phyloP scores from a whole-genome alignment of 192 early-diverging fungal species.

The Dissophora ornata region DNA sequence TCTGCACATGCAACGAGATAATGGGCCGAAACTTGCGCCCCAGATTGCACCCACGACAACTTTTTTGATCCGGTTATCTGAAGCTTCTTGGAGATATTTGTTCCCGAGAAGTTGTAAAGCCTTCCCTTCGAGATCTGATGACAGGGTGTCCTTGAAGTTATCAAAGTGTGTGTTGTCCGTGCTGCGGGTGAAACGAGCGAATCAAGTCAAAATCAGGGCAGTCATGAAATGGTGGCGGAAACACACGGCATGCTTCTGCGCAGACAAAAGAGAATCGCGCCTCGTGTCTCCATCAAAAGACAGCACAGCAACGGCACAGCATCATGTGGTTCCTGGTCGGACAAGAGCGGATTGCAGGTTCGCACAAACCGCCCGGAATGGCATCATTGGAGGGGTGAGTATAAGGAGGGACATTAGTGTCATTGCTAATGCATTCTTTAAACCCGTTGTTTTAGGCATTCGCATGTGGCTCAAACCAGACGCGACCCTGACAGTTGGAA shows the following conservation, averaged over 20 bases:
- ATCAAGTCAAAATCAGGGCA: no score
- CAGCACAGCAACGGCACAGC: no score
- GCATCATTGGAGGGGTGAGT: no score
- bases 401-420: no score
- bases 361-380: no score
- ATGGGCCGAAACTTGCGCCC: constrained; percentile 20
- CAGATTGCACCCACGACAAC: constrained; percentile 8
- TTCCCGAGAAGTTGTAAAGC: neutral
- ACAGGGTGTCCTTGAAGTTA: constrained; percentile 27
- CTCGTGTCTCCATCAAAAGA: no score
- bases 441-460: no score
- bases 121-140: constrained; percentile 8
- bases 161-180: constrained; percentile 5
- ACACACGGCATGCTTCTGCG: no score
- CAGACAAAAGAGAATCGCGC: no score
- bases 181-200: no score
- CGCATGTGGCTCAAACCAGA: constrained; percentile 52
- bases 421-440: no score
- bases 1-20: constrained; percentile 35
- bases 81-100: constrained; percentile 1
- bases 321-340: constrained; percentile 48
- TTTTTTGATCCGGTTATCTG: neutral
- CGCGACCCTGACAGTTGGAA: constrained; percentile 40
- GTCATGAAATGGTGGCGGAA: no score
- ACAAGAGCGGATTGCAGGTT: constrained; percentile 28